Evolutionary conservation across 371 early-diverging fungal genomes (phyloP).

Genomic region (Mortierella sp.): DNA sequence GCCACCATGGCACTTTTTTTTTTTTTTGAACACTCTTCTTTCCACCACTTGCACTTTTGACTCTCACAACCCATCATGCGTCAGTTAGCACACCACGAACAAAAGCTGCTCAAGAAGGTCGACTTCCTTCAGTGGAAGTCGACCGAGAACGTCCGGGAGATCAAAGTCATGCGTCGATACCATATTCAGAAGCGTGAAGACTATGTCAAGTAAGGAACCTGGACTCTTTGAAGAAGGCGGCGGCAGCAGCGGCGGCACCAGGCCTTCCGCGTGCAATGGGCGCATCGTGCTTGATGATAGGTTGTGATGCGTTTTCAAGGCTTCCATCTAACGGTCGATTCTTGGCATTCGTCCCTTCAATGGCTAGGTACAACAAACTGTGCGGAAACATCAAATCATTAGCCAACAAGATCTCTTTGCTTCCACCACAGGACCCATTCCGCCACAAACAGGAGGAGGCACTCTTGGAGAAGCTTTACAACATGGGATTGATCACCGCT

Average conservation of each 20-base stretch:
- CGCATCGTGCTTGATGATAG: too few relatives aligned
- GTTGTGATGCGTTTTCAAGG: too few relatives aligned
- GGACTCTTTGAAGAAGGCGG: too few relatives aligned
- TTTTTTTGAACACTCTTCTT: background rate
- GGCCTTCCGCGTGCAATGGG: too few relatives aligned
- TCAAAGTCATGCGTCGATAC: slow-evolving; percentile 92
- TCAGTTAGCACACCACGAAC: slow-evolving; percentile 97
- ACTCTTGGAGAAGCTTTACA: slow-evolving; percentile 91
- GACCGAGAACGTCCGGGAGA: slow-evolving; percentile 91
- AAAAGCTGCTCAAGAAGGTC: slow-evolving; percentile 98
- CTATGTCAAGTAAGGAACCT: slow-evolving; percentile 81
- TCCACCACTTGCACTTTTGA: background rate
- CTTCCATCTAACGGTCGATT: too few relatives aligned
- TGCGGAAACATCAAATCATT: slow-evolving; percentile 90
- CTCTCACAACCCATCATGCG: slow-evolving; percentile 50
- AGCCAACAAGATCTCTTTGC: slow-evolving; percentile 87
- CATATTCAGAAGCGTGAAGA: slow-evolving; percentile 95
- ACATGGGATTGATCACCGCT: slow-evolving; percentile 89
- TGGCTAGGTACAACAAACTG: slow-evolving; percentile 88
- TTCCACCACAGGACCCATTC: slow-evolving; percentile 92
- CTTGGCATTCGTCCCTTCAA: too few relatives aligned
- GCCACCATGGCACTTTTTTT: background rate
- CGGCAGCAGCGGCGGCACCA: too few relatives aligned
- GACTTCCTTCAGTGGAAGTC: slow-evolving; percentile 98
- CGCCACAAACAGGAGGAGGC: slow-evolving; percentile 82